phyloP scores from a whole-genome alignment of 768 basidiomycete genomes.

The Suillus fuscotomentosus region DNA sequence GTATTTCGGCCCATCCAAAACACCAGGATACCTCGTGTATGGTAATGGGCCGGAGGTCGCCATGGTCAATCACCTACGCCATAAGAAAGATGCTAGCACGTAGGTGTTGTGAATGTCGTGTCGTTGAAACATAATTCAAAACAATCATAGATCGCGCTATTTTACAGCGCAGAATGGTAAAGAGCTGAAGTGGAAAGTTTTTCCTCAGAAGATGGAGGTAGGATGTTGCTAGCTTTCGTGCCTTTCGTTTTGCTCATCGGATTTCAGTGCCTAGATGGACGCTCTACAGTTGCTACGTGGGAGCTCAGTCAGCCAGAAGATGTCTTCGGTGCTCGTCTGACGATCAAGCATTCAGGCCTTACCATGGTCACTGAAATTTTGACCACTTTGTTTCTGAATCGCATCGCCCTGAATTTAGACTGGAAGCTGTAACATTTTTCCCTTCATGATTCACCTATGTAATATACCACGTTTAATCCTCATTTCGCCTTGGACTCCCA shows the following conservation, averaged over 20 bases:
- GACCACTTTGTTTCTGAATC: constrained; percentile 71
- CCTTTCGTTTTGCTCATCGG: constrained; percentile 2
- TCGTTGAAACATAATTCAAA: background rate
- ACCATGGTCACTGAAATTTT: constrained; percentile 72
- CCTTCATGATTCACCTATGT: background rate
- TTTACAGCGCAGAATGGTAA: constrained; percentile 69
- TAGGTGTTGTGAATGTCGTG: constrained; percentile 36
- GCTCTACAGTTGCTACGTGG: constrained; percentile 64
- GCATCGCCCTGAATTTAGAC: constrained; percentile 59
- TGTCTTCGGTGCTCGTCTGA: constrained; percentile 58
- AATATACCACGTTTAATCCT: background rate
- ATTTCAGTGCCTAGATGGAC: constrained; percentile 61
- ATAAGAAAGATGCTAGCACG: constrained; percentile 62
- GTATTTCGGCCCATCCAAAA: constrained; percentile 66
- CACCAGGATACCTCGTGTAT: constrained; percentile 65
- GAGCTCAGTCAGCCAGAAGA: constrained; percentile 58
- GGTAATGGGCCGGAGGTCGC: constrained; percentile 57
- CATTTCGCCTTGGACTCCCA: background rate
- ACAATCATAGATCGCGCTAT: constrained; percentile 58
- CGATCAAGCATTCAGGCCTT: constrained; percentile 56
- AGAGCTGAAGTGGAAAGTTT: constrained; percentile 75
- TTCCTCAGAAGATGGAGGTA: constrained; percentile 68
- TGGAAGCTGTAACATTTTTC: constrained; percentile 38
- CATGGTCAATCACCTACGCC: constrained; percentile 58
- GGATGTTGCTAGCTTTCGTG: constrained; percentile 13